phyloP scores from a whole-genome alignment of 345 rosid genomes.

The Eucalyptus pauciflora region DNA sequence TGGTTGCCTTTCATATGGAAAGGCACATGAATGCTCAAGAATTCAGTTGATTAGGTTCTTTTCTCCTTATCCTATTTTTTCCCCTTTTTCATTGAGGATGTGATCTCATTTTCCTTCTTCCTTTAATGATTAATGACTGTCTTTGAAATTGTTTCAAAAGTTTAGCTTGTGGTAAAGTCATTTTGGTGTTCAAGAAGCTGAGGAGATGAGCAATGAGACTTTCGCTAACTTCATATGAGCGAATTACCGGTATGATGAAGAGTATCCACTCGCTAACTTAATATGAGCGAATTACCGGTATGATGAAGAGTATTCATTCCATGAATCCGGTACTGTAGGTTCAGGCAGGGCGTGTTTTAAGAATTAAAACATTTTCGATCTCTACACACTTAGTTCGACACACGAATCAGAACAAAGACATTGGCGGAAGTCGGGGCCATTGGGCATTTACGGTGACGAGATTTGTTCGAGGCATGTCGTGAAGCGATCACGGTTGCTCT shows the following conservation, averaged over 20 bases:
- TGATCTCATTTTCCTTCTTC: not conserved
- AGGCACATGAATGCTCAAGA: not conserved
- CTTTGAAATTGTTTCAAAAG: not conserved
- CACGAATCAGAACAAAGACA: too few species aligned
- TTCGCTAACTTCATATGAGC: not conserved
- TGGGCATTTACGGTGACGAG: not conserved
- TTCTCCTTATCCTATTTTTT: not conserved
- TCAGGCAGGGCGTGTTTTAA: not conserved
- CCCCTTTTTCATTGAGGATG: not conserved
- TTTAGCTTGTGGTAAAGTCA: not conserved
- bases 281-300: not conserved
- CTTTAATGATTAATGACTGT: not conserved
- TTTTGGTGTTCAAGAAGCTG: not conserved
- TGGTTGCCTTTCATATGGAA: not conserved
- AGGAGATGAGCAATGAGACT: not conserved
- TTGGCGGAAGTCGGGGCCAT: not conserved
- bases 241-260: not conserved
- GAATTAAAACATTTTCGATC: not conserved
- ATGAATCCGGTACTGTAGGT: not conserved
- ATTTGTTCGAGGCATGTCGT: not conserved
- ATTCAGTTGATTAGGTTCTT: not conserved
- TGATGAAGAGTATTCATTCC: not conserved
- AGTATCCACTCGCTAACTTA: not conserved
- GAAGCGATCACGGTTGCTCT: not conserved
- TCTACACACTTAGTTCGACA: not conserved